Evolutionary conservation across 1,139 yeast species (phyloP).

Genomic region (Yamadazyma buinensis): DNA sequence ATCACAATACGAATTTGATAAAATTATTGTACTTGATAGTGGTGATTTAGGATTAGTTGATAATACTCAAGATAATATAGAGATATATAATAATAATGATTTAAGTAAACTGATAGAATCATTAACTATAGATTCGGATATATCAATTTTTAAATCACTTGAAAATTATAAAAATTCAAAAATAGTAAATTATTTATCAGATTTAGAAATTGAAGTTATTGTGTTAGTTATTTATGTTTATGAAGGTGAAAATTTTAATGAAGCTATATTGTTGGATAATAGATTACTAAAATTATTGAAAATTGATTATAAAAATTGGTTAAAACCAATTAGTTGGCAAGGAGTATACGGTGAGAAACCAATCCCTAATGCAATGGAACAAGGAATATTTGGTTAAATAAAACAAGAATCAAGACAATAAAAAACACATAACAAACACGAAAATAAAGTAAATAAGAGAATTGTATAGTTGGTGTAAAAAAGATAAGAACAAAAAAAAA

Average conservation of each 20-base stretch:
- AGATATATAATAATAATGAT: constrained; percentile 31
- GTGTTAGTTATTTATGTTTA: constrained; percentile 57
- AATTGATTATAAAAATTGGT: constrained; percentile 27
- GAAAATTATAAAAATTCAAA: constrained; percentile 14
- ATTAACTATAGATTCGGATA: constrained; percentile 14
- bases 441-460: too few species aligned
- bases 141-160: constrained; percentile 2
- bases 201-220: constrained; percentile 1
- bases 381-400: constrained; percentile 63
- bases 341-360: constrained; percentile 79
- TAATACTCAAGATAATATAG: constrained; percentile 20
- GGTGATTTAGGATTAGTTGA: constrained; percentile 58
- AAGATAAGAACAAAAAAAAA: too few species aligned
- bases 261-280: constrained; percentile 58
- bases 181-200: constrained; percentile 14
- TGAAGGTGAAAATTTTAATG: constrained; percentile 85
- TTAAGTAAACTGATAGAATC: constrained; percentile 30
- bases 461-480: not conserved
- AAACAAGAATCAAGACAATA: too few species aligned
- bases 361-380: constrained; percentile 66
- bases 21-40: constrained; percentile 64
- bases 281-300: constrained; percentile 28
- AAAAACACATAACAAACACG: too few species aligned
- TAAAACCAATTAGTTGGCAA: constrained; percentile 73
- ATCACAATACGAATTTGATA: constrained; percentile 32